Evolutionary conservation across 306 rosid genomes (phyloP), one percentile per base, ranked within the genome.

Genomic region (Pyrus pyrifolia): DNA sequence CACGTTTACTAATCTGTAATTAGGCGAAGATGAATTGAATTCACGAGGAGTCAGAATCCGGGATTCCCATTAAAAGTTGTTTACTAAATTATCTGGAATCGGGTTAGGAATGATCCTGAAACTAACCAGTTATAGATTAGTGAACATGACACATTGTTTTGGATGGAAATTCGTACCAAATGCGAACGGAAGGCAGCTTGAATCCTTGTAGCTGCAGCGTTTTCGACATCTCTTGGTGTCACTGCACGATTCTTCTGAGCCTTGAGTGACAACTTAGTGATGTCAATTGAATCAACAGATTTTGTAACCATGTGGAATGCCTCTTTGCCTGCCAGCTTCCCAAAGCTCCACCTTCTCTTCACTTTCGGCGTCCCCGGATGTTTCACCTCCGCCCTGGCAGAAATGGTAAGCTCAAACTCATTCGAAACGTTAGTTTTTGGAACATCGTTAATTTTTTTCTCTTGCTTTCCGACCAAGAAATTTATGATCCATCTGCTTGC

Each of bases 401-500:
- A 79, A 0, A 57, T 31, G 76, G 78, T 64, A 55, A 60, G 2
- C 0, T 30, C 45, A 42, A 11, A 30, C 6, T 42, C 46, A 61
- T 4, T 42, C 29, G 70, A 75, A 65, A 70, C 35, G 25, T 67
- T 15, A 11, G 78, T 82, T 44, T 70, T 5, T 8, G 8, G 21
- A 17, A 6, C 55, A 51, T 51, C 44, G 22, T 29, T 63, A 17
- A 30, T 87, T 86, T 81, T 86, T 77, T 81, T 84, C 22, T 82
- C 93, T 77, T 83, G 90, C 83, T 86, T 89, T 70, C 98, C 92
- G 2, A 86, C 46, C 44, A 92, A 87, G 53, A 86, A 83, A 79
- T 88, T 88, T 71, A 81, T 81, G 68, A 96, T 92, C 99, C 99
- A 92, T 83, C 81, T 89, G 60, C 92, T 71, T 1, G 98, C 90